These are phyloP conservation scores for Suillus subaureus DNA, from an alignment of 768 basidiomycete genomes.

Conservation along the genomic window DNA sequence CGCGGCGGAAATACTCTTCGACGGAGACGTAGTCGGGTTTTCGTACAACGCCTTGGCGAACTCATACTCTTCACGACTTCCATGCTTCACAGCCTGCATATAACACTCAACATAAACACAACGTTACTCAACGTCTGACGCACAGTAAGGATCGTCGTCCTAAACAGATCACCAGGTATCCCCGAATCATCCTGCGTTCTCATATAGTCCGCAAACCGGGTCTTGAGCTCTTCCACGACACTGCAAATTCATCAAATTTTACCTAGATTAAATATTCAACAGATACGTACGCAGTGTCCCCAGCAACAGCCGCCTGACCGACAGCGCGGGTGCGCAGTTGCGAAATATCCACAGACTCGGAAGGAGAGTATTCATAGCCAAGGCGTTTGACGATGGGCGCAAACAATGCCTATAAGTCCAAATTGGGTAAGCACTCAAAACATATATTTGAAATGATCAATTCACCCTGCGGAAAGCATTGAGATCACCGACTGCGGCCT, in stretches of 20 bases:
- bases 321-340: constrained; percentile 80
- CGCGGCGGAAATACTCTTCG: constrained; percentile 68
- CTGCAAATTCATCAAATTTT: constrained; percentile 37
- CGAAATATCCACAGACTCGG: constrained; percentile 68
- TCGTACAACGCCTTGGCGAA: constrained; percentile 68
- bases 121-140: constrained; percentile 19
- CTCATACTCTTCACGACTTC: constrained; percentile 75
- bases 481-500: constrained; percentile 51
- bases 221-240: constrained; percentile 70
- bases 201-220: constrained; percentile 71
- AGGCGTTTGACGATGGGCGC: constrained; percentile 76
- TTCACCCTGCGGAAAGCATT: constrained; percentile 63
- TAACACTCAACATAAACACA: constrained; percentile 6
- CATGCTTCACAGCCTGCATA: constrained; percentile 67
- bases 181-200: constrained; percentile 72
- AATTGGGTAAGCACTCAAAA: constrained; percentile 3
- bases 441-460: constrained; percentile 11
- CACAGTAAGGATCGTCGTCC: constrained; percentile 55
- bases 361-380: constrained; percentile 71
- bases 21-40: constrained; percentile 73
- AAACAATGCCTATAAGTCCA: constrained; percentile 54
- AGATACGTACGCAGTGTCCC: constrained; percentile 40
- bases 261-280: not conserved
- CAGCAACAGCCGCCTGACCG: constrained; percentile 49
- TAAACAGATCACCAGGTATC: constrained; percentile 81